Percentiles rank a stretch among this genome's conserved stretches.
phyloP scores from a whole-genome alignment of 139 green algal genomes.

The Coelastrella sp. region DNA sequence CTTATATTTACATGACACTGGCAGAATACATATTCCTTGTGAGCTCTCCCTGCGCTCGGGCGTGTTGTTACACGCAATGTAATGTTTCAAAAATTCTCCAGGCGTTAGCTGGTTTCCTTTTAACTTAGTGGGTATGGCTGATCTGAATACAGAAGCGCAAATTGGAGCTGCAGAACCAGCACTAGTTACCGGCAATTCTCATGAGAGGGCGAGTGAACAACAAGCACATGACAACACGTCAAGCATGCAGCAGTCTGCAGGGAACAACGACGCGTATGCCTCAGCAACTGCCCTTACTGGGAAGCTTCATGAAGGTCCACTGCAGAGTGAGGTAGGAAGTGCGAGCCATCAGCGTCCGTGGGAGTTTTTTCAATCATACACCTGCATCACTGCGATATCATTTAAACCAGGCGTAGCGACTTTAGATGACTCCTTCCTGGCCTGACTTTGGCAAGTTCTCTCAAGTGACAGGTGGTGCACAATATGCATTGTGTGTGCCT shows the following conservation, averaged over 20 bases:
- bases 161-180: background rate
- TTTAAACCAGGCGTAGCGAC: too few relatives aligned
- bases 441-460: too few relatives aligned
- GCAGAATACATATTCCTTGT: too few relatives aligned
- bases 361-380: background rate
- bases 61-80: constrained; percentile 4
- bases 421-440: too few relatives aligned
- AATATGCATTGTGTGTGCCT: too few relatives aligned
- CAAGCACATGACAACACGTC: background rate
- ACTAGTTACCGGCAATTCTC: background rate
- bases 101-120: too few relatives aligned
- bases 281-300: background rate
- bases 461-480: too few relatives aligned
- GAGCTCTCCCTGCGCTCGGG: too few relatives aligned
- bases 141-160: background rate
- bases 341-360: background rate
- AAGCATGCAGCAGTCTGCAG: background rate
- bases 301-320: background rate
- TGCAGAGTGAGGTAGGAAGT: background rate
- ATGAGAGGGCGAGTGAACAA: background rate
- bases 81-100: background rate
- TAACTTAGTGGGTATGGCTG: background rate
- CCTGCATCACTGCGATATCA: too few relatives aligned
- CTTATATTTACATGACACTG: too few relatives aligned
- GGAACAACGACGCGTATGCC: background rate